Evolutionary conservation across 1,284 basidiomycete genomes (phyloP).

Genomic region (Boletus mariae): DNA sequence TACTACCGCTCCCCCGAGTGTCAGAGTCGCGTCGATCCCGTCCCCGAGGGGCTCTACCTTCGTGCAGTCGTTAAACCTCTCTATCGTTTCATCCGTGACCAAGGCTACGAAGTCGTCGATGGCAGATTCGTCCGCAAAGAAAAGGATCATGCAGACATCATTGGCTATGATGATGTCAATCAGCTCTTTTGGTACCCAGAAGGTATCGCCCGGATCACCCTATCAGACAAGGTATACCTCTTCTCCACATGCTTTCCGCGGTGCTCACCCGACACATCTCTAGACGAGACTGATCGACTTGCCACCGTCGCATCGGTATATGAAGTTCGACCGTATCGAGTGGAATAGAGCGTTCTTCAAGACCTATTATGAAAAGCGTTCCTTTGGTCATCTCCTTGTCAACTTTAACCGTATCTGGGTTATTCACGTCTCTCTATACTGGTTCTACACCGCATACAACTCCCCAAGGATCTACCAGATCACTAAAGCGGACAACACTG

Average conservation of each 20-base stretch:
- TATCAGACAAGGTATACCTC: conserved; percentile 76
- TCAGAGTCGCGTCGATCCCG: conserved; percentile 89
- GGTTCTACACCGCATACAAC: conserved; percentile 94
- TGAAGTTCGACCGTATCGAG: conserved; percentile 92
- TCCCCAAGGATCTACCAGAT: conserved; percentile 77
- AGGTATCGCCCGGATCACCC: conserved; percentile 88
- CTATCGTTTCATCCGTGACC: conserved; percentile 97
- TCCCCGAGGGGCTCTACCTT: conserved; percentile 94
- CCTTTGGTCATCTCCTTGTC: conserved; percentile 89
- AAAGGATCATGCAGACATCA: conserved; percentile 90
- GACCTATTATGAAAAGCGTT: conserved; percentile 94
- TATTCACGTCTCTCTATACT: conserved; percentile 88
- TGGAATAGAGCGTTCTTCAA: conserved; percentile 96
- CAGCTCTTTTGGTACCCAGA: conserved; percentile 99
- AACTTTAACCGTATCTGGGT: conserved; percentile 99
- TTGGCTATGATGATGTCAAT: conserved; percentile 99
- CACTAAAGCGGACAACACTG: conserved; percentile 26
- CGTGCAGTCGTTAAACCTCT: conserved; percentile 90
- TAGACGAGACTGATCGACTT: conserved; percentile 88
- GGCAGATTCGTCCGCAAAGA: conserved; percentile 94
- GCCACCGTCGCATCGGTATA: conserved; percentile 85
- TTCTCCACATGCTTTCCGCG: neutral
- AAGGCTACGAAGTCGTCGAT: conserved; percentile 96
- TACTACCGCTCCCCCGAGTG: conserved; percentile 99
- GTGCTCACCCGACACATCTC: conserved; percentile 2